These are phyloP conservation scores for Chiua sp. DNA, from an alignment of 1,284 basidiomycete genomes.

Conservation along the genomic window DNA sequence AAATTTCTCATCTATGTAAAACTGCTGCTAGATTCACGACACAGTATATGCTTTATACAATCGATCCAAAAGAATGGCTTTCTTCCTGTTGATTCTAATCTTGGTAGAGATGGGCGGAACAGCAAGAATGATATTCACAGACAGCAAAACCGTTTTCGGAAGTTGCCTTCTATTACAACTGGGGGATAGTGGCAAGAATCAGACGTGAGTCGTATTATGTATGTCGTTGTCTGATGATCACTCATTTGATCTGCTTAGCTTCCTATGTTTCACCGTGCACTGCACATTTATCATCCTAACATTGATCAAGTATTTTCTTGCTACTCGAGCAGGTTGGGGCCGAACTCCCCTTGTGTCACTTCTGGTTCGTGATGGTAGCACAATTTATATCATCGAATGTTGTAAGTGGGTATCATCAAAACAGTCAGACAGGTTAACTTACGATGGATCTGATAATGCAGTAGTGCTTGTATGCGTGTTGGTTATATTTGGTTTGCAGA, in stretches of 20 bases:
- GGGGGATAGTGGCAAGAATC: background rate
- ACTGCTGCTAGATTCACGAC: no score
- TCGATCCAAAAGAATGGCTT: constrained; percentile 17
- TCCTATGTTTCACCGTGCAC: constrained; percentile 20
- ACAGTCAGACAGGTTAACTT: background rate
- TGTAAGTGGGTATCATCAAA: constrained; percentile 10
- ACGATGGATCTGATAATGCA: constrained; percentile 8
- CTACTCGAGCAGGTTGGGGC: constrained; percentile 15
- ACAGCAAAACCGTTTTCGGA: background rate
- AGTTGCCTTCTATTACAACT: constrained; percentile 16
- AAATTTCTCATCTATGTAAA: no score
- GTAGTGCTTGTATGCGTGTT: constrained; percentile 15
- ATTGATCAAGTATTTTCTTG: constrained; percentile 21
- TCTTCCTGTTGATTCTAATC: constrained; percentile 18
- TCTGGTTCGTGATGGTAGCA: constrained; percentile 24
- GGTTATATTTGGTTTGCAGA: constrained; percentile 11
- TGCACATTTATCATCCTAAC: constrained; percentile 24
- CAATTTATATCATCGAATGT: constrained; percentile 11
- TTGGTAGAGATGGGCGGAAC: constrained; percentile 8
- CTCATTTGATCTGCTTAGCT: constrained; percentile 7
- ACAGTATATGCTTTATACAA: constrained; percentile 29
- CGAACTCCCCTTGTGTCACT: constrained; percentile 26
- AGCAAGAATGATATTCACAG: constrained; percentile 8
- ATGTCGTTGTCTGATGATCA: no score
- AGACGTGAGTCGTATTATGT: constrained; percentile 12